Evolutionary conservation across 2,329 filamentous ascomycete genomes (phyloP).

Genomic region (Beauveria rudraprayagi): DNA sequence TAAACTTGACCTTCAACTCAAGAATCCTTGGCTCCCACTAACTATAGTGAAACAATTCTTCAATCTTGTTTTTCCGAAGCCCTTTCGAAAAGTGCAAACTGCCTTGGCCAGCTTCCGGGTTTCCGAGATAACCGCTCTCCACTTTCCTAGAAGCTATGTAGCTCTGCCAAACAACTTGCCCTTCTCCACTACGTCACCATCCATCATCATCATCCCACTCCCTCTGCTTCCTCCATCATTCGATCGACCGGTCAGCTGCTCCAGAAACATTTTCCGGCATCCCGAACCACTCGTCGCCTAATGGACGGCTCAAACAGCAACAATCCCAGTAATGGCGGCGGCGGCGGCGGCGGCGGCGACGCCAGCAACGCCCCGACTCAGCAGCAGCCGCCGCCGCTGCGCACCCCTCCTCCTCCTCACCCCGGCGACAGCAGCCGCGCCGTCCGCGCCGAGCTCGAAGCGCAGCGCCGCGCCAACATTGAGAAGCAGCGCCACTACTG

Average conservation of each 20-base stretch:
- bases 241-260: background rate
- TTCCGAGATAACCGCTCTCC: background rate
- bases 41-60: background rate
- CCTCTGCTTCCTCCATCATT: background rate
- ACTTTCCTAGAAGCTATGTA: constrained; percentile 4
- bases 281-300: background rate
- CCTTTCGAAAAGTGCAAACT: background rate
- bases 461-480: constrained; percentile 23
- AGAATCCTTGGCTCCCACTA: background rate
- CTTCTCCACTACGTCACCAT: background rate
- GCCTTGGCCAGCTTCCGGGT: background rate
- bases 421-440: constrained; percentile 15
- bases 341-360: background rate
- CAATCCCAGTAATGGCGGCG: background rate
- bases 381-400: background rate
- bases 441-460: constrained; percentile 23
- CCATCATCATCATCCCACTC: background rate
- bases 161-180: background rate
- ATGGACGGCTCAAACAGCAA: constrained; percentile 5
- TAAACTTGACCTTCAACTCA: too few relatives aligned
- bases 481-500: constrained; percentile 23
- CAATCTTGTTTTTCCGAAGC: background rate
- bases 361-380: background rate
- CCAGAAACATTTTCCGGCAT: too few relatives aligned
- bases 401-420: background rate